Conservation (phyloP, 768 basidiomycete genomes). For the Favolaschia claudopus region DNA sequence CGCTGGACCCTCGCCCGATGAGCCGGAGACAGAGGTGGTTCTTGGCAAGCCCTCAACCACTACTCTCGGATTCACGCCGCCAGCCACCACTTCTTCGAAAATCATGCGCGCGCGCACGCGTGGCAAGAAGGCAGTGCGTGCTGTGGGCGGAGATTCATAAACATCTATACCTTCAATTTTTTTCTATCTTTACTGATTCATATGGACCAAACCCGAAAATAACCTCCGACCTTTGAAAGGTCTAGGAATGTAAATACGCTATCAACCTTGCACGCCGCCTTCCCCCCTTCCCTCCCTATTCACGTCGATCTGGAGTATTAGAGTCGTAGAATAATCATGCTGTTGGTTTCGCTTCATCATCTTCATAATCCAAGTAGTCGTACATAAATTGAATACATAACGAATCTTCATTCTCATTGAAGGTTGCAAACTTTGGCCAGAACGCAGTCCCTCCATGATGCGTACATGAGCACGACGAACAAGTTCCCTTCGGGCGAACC, state of each 20-base stretch:
- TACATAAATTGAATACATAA: too few species aligned
- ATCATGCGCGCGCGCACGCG: conserved; percentile 14
- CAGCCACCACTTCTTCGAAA: background rate
- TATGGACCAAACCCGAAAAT: too few species aligned
- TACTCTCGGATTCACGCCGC: conserved; percentile 17
- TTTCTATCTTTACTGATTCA: too few species aligned
- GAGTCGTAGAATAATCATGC: conserved; percentile 6
- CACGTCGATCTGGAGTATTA: conserved; percentile 2
- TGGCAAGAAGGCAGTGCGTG: conserved; percentile 17
- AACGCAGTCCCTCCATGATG: conserved; percentile 50
- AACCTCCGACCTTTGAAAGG: too few species aligned
- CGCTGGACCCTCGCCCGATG: conserved; percentile 2
- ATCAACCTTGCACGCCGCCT: conserved; percentile 10
- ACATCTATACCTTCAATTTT: too few species aligned
- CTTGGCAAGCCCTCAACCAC: conserved; percentile 3
- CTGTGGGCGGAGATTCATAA: conserved; percentile 6
- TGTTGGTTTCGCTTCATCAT: background rate
- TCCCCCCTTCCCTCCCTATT: background rate
- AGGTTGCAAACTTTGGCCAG: conserved; percentile 22
- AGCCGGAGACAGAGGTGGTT: conserved; percentile 35
- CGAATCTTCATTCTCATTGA: too few species aligned
- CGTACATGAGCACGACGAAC: conserved; percentile 46
- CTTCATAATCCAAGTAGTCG: background rate
- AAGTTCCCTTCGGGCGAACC: conserved; percentile 47
- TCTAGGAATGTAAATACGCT: too few species aligned